Percentiles rank a stretch among this genome's conserved stretches.
These are phyloP conservation scores for Effrenium voratum DNA, from an alignment of 73 alveolate species.

Conservation along the genomic window DNA sequence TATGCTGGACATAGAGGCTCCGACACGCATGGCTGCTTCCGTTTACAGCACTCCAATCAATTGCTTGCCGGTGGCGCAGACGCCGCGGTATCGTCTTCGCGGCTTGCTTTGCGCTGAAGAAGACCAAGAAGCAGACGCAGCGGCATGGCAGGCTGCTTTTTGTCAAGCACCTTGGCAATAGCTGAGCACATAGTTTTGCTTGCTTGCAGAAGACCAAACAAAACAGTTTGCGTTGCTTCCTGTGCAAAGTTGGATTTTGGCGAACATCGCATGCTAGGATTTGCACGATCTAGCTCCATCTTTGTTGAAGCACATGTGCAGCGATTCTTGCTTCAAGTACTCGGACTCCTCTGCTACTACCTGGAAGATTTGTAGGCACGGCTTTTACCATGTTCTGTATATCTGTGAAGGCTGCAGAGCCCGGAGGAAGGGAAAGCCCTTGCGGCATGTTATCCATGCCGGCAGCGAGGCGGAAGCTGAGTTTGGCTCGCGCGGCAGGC, in stretches of 20 bases:
- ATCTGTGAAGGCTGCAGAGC: background rate
- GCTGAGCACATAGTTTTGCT: background rate
- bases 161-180: background rate
- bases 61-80: background rate
- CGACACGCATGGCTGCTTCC: background rate
- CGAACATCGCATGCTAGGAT: background rate
- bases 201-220: background rate
- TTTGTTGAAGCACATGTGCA: background rate
- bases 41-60: background rate
- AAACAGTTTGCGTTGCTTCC: background rate
- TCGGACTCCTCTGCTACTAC: background rate
- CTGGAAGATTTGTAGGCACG: conserved; percentile 18
- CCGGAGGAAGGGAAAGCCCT: conserved; percentile 9
- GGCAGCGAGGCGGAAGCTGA: background rate
- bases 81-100: background rate
- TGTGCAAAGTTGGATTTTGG: background rate
- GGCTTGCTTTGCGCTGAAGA: background rate
- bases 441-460: background rate
- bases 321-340: background rate
- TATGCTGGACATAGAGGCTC: background rate
- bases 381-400: background rate
- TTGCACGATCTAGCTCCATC: conserved; percentile 6
- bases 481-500: background rate
- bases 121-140: background rate
- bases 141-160: background rate